Evolutionary conservation across 2,329 filamentous ascomycete genomes (phyloP).

Genomic region (Sordariomycetes sp.): DNA sequence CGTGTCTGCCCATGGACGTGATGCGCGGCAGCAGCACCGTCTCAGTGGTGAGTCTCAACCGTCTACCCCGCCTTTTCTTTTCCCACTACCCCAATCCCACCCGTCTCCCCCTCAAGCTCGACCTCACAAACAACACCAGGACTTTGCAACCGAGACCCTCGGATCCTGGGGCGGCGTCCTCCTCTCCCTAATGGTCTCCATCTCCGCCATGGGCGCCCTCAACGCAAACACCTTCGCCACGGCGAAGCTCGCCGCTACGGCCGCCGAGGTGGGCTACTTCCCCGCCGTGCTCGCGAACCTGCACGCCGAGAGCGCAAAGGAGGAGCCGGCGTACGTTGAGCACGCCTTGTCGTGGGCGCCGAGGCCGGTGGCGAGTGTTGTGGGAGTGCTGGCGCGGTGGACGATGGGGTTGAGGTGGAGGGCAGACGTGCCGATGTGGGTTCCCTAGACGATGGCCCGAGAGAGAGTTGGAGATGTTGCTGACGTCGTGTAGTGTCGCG

Average conservation of each 20-base stretch:
- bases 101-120: constrained; percentile 3
- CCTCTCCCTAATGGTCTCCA: constrained; percentile 78
- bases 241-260: constrained; percentile 82
- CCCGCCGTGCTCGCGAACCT: constrained; percentile 68
- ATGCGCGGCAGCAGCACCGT: constrained; percentile 89
- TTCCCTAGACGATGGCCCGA: not conserved
- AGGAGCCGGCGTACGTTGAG: constrained; percentile 76
- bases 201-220: constrained; percentile 85
- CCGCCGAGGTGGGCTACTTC: constrained; percentile 93
- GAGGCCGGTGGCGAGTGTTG: constrained; percentile 8
- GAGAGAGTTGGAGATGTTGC: constrained; percentile 4
- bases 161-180: constrained; percentile 70
- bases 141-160: constrained; percentile 79
- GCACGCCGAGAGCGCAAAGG: constrained; percentile 59
- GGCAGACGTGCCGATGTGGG: constrained; percentile 10
- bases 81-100: not conserved
- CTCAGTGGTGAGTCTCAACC: constrained; percentile 51
- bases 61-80: not conserved
- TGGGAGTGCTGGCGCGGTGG: constrained; percentile 11
- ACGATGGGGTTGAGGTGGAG: constrained; percentile 12
- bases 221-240: constrained; percentile 92
- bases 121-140: constrained; percentile 1
- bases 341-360: constrained; percentile 71
- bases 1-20: constrained; percentile 68
- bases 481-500: constrained; percentile 27